Percentiles rank a stretch among this genome's conserved stretches.
Evolutionary conservation across 2,329 filamentous ascomycete species (phyloP).

Genomic region (Colletotrichum eremochloae): DNA sequence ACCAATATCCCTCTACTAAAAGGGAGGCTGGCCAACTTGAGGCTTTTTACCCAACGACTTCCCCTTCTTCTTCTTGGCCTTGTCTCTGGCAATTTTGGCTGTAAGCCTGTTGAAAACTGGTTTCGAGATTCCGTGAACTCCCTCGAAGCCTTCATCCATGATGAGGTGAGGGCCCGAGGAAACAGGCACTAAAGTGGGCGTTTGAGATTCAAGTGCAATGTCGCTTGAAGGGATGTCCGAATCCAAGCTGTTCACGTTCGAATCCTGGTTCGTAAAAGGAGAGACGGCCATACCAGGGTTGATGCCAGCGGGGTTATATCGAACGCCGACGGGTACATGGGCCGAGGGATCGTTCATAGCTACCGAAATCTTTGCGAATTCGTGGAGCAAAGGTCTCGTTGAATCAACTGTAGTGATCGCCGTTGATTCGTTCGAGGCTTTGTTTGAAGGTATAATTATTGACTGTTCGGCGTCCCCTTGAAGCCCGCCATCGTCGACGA

Average conservation of each 20-base stretch:
- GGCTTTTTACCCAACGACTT: not conserved
- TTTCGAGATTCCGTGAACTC: slow-evolving; percentile 26
- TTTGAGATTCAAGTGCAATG: not conserved
- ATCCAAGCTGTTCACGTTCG: not conserved
- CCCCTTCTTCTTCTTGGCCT: not conserved
- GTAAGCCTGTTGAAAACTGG: slow-evolving; percentile 30
- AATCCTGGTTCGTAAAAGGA: not conserved
- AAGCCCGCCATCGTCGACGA: slow-evolving; percentile 37
- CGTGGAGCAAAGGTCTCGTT: not conserved
- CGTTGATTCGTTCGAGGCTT: too few species aligned
- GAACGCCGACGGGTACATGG: slow-evolving; percentile 6
- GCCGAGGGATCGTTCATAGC: not conserved
- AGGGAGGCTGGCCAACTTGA: slow-evolving; percentile 1
- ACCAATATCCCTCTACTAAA: slow-evolving; percentile 14
- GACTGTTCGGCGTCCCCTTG: slow-evolving; percentile 42
- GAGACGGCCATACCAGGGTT: not conserved
- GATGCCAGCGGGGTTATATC: not conserved
- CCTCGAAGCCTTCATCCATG: not conserved
- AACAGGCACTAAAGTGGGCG: not conserved
- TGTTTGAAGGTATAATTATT: slow-evolving; percentile 41
- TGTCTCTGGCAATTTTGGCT: slow-evolving; percentile 10
- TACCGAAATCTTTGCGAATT: not conserved
- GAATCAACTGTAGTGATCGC: not conserved
- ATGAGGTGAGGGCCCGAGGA: not conserved
- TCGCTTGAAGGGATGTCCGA: not conserved